Evolutionary conservation across 805 yeast genomes (phyloP).

Genomic region (Teunomyces gatunensis): DNA sequence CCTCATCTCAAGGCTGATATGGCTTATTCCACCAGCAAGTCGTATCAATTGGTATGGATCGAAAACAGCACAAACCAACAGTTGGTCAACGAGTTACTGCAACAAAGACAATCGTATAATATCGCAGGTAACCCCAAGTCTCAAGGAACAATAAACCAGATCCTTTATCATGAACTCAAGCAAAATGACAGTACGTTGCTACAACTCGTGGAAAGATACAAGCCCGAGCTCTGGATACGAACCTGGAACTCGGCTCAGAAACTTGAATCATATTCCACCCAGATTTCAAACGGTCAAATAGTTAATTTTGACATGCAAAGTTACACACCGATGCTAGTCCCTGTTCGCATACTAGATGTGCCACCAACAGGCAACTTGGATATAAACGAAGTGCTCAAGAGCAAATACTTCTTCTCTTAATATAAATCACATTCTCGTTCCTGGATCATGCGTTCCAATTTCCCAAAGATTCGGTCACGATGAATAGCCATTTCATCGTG

Average conservation of each 20-base stretch:
- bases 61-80: conserved; percentile 7
- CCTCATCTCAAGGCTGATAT: conserved; percentile 26
- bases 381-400: conserved; percentile 27
- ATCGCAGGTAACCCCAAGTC: neutral
- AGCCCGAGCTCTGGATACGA: conserved; percentile 23
- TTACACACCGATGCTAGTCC: conserved; percentile 22
- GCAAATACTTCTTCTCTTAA: conserved; percentile 38
- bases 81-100: conserved; percentile 10
- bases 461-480: conserved; percentile 60
- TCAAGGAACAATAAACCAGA: conserved; percentile 1
- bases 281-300: neutral
- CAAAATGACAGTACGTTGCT: conserved; percentile 2
- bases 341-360: conserved; percentile 24
- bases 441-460: conserved; percentile 54
- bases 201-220: conserved; percentile 15
- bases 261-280: conserved; percentile 4
- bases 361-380: conserved; percentile 36
- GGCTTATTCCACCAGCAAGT: conserved; percentile 16
- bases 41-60: conserved; percentile 36
- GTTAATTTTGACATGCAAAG: neutral
- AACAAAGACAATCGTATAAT: conserved; percentile 5
- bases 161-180: conserved; percentile 14
- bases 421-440: conserved; percentile 16
- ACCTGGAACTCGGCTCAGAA: neutral
- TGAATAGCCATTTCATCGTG: conserved; percentile 63